Conservation (phyloP, 176 grass and related monocot genomes). For the Elaeis guineensis region DNA sequence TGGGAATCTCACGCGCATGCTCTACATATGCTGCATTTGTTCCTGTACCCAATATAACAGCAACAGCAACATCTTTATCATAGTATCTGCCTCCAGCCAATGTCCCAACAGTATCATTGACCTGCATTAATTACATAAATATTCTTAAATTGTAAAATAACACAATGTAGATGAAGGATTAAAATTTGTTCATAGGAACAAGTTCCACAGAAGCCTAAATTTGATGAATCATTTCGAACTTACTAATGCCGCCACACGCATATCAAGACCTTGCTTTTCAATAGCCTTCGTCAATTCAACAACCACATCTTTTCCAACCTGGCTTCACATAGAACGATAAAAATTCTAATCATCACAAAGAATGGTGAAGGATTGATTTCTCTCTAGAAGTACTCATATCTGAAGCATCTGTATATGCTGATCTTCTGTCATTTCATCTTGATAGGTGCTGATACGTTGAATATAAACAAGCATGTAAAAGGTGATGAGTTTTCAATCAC, state of each 20-base stretch:
- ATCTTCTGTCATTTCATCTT: too few relatives aligned
- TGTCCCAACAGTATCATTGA: conserved; percentile 85
- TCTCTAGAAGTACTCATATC: too few relatives aligned
- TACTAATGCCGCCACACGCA: conserved; percentile 78
- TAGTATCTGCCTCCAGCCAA: conserved; percentile 73
- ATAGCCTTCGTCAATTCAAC: conserved; percentile 54
- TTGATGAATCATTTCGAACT: not conserved
- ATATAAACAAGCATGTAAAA: too few relatives aligned
- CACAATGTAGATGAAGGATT: too few relatives aligned
- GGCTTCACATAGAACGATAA: conserved; percentile 15
- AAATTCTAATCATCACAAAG: too few relatives aligned
- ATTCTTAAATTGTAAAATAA: too few relatives aligned
- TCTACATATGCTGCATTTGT: conserved; percentile 94
- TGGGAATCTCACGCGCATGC: conserved; percentile 49
- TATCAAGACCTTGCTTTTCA: conserved; percentile 62
- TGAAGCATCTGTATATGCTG: too few relatives aligned
- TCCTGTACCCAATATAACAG: conserved; percentile 87
- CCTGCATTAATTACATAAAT: conserved; percentile 19
- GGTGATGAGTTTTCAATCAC: too few relatives aligned
- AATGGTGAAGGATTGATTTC: too few relatives aligned
- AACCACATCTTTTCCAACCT: conserved; percentile 79
- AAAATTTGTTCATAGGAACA: too few relatives aligned
- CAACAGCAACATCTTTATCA: conserved; percentile 59
- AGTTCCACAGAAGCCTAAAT: too few relatives aligned
- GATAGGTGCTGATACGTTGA: too few relatives aligned